Evolutionary conservation across 2,329 filamentous ascomycete genomes (phyloP), one percentile per base, ranked within the genome.

Genomic region (Calonectria pauciramosa): DNA sequence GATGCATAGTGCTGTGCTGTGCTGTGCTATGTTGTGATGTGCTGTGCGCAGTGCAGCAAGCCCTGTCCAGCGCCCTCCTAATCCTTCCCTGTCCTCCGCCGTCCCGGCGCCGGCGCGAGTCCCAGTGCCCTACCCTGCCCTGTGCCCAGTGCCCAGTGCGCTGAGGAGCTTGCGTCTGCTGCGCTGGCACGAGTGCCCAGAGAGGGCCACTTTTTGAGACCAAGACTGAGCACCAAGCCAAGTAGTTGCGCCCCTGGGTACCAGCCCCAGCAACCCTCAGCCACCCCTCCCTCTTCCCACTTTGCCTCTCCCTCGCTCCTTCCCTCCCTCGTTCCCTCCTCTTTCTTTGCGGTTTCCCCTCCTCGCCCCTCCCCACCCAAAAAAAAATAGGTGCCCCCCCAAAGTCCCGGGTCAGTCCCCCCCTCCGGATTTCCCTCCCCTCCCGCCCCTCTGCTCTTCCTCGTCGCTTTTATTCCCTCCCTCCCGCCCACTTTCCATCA

Each of bases 181-280:
- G 76, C 63, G 81, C 75, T 82, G 81, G 79, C 80, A 82, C 72
- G 76, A 81, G 73, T 79, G 78, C 74, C 78, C 79, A 80, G 81
- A 78, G 78, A 68, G 47, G 71, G 66, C 76, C 76, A 76, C 74
- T 72, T 73, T 73, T 74, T 47, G 68, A 73, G 71, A 66, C 73
- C 68, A 60, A 28, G 52, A 68, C 64, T 52, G 30, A 54, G 56
- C 38, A 70, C 71, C 67, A 60, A 69, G 52, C 41, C 67, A 52
- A 67, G 64, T 49, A 41, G 67, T 66, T 65, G 73, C 72, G 66
- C 38, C 71, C 49, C 63, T 51, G 44, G 51, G 70, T 70, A 77
- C 80, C 76, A 79, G 75, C 76, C 71, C 69, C 76, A 77, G 78
- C 75, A 70, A 77, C 75, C 72, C 75, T 82, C 80, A 83, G 79